Conservation (phyloP, 2,329 filamentous ascomycete species). For the Fusarium pininemorale region DNA sequence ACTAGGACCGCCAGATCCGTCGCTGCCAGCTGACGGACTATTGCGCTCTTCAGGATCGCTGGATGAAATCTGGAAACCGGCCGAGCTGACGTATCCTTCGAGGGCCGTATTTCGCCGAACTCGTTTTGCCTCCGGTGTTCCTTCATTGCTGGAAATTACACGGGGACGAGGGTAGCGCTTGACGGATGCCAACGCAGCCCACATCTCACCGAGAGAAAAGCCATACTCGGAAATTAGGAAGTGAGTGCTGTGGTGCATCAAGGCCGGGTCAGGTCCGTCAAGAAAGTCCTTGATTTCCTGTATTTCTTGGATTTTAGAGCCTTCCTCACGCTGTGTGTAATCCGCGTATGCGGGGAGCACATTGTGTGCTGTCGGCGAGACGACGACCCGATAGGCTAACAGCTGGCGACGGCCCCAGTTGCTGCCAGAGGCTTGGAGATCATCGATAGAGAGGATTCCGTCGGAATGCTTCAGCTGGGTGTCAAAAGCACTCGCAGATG, state of each 20-base stretch:
- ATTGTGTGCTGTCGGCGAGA: not conserved
- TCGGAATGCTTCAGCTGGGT: not conserved
- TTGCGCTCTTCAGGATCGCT: too few species aligned
- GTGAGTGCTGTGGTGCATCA: not conserved
- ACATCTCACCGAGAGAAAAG: not conserved
- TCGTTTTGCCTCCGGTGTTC: not conserved
- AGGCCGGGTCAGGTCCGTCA: accelerated
- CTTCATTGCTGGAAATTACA: too few species aligned
- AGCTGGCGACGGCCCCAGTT: not conserved
- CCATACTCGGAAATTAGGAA: not conserved
- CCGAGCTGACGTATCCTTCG: too few species aligned
- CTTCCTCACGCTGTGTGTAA: too few species aligned
- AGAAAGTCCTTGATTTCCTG: not conserved
- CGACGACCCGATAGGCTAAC: not conserved
- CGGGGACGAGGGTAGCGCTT: not conserved
- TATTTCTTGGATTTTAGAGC: not conserved
- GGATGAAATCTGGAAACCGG: too few species aligned
- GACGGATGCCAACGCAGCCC: not conserved
- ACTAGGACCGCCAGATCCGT: too few species aligned
- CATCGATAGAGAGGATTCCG: accelerated
- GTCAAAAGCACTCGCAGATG: not conserved
- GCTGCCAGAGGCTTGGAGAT: not conserved
- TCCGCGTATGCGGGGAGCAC: not conserved
- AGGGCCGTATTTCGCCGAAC: too few species aligned
- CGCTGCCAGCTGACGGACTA: too few species aligned